phyloP scores from a whole-genome alignment of 2,329 filamentous ascomycete genomes.

The Neofusicoccum kwambonambiense region DNA sequence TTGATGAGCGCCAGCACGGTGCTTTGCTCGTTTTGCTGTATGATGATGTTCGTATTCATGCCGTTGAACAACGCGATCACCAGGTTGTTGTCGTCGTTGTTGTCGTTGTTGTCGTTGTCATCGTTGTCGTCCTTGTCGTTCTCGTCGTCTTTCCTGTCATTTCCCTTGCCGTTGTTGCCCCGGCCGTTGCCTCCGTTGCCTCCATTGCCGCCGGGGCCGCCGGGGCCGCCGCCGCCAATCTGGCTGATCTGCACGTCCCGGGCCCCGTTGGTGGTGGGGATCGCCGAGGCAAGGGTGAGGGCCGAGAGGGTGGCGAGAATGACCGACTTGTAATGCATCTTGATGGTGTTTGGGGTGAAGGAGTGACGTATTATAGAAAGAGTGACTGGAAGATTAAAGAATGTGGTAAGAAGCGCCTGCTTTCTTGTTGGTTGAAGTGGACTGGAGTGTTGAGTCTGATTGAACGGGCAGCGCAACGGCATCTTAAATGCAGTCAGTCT shows the following conservation, averaged over 20 bases:
- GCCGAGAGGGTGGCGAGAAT: not conserved
- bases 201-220: too few relatives aligned
- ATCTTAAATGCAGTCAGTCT: not conserved
- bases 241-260: not conserved
- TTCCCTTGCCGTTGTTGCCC: not conserved
- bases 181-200: not conserved
- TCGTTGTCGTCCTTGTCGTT: not conserved
- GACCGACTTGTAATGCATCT: not conserved
- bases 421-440: not conserved
- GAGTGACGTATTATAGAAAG: not conserved
- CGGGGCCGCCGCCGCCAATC: too few relatives aligned
- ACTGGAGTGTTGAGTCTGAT: not conserved
- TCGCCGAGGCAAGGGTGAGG: not conserved
- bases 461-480: not conserved
- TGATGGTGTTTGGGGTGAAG: not conserved
- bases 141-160: not conserved
- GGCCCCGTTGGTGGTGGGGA: not conserved
- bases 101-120: not conserved
- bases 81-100: not conserved
- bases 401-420: not conserved
- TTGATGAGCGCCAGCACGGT: not conserved
- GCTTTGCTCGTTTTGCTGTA: constrained; percentile 1
- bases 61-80: constrained; percentile 3
- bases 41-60: not conserved
- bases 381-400: not conserved